A percentile compares a stretch with the other conserved stretches of the same genome.
Evolutionary conservation across 805 yeast genomes (phyloP).

Genomic region (Wilhelminamyces savonicus): DNA sequence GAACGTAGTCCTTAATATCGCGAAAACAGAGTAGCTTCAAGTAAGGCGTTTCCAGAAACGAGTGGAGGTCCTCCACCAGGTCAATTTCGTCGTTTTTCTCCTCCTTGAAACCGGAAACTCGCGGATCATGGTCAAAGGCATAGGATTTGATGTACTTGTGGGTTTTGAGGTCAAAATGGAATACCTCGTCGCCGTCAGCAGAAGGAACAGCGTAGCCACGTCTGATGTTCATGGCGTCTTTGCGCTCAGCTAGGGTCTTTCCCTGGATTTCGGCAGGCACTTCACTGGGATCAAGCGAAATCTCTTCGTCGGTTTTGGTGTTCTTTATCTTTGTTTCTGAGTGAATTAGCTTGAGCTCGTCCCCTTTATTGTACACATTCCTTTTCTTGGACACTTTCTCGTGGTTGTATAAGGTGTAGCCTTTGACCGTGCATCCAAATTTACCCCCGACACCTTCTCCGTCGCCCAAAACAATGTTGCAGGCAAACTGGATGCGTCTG

Average conservation of each 20-base stretch:
- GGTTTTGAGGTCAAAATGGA: constrained; percentile 21
- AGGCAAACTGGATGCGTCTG: constrained; percentile 54
- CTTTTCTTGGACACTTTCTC: constrained; percentile 46
- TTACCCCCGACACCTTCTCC: constrained; percentile 26
- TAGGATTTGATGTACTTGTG: constrained; percentile 22
- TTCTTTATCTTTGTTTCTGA: constrained; percentile 35
- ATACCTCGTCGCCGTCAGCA: constrained; percentile 14
- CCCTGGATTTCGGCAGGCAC: constrained; percentile 24
- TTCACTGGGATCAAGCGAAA: constrained; percentile 41
- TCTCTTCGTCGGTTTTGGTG: constrained; percentile 38
- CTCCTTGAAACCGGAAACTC: too few relatives aligned
- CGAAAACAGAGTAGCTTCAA: constrained; percentile 68
- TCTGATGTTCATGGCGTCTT: too few relatives aligned
- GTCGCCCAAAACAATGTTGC: constrained; percentile 53
- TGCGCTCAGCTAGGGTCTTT: constrained; percentile 2
- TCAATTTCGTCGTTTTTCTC: constrained; percentile 3
- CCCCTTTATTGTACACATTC: constrained; percentile 49
- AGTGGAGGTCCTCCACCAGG: constrained; percentile 1
- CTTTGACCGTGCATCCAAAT: constrained; percentile 62
- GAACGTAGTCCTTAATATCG: constrained; percentile 35
- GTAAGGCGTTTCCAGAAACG: constrained; percentile 34
- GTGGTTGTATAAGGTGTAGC: constrained; percentile 56
- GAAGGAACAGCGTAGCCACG: constrained; percentile 16
- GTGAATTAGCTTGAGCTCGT: constrained; percentile 46
- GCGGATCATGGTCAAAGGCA: constrained; percentile 28